These are phyloP conservation scores for Zygoascus hellenicus DNA, from an alignment of 1,139 yeast genomes.

Conservation along the genomic window DNA sequence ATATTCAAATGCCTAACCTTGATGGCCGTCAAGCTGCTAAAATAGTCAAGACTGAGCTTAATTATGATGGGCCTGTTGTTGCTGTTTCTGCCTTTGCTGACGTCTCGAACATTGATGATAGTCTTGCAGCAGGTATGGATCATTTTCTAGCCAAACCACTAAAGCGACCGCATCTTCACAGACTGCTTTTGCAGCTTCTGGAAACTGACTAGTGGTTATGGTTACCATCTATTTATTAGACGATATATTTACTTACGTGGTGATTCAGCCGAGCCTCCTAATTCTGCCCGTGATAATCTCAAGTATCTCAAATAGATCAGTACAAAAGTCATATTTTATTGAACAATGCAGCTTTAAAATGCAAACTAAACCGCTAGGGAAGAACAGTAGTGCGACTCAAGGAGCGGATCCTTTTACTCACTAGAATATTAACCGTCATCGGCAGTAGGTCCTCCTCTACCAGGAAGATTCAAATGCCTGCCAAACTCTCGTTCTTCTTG, in stretches of 20 bases:
- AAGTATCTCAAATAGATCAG: too few relatives aligned
- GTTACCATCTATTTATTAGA: too few relatives aligned
- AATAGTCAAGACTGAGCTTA: constrained; percentile 56
- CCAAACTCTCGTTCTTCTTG: constrained; percentile 7
- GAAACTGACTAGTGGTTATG: not conserved
- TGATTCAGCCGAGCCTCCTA: too few relatives aligned
- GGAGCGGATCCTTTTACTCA: too few relatives aligned
- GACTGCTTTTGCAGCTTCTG: constrained; percentile 16
- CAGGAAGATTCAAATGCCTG: constrained; percentile 7
- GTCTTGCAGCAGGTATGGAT: constrained; percentile 81
- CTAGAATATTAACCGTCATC: too few relatives aligned
- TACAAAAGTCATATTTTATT: too few relatives aligned
- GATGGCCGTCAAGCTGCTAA: constrained; percentile 84
- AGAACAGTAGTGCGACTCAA: too few relatives aligned
- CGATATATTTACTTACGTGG: too few relatives aligned
- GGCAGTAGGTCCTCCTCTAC: not conserved
- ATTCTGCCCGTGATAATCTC: too few relatives aligned
- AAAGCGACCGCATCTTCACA: constrained; percentile 25
- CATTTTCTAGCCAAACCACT: constrained; percentile 83
- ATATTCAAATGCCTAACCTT: constrained; percentile 92
- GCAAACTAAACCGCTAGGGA: too few relatives aligned
- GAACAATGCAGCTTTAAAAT: too few relatives aligned
- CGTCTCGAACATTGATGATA: constrained; percentile 78
- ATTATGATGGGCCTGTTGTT: constrained; percentile 67
- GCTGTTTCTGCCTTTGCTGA: constrained; percentile 96